These are phyloP conservation scores for Fraxinus ornus DNA, from an alignment of 305 asterid genomes.

Conservation along the genomic window DNA sequence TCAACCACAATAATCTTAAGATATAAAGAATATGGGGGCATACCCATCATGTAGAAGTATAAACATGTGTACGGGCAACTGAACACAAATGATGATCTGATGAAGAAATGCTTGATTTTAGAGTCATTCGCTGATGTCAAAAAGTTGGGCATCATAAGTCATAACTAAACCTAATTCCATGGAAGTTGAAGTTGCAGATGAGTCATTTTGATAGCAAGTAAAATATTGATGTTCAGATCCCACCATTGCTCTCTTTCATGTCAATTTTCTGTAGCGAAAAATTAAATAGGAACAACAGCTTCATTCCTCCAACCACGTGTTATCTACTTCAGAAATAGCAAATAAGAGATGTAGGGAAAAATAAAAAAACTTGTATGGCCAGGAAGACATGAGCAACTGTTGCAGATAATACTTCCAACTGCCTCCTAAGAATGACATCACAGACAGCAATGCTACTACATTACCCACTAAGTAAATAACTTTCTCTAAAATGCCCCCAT, in stretches of 20 bases:
- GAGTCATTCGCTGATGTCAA: neutral
- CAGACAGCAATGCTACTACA: neutral
- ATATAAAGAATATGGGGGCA: neutral
- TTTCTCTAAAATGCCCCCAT: neutral
- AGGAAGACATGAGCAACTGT: neutral
- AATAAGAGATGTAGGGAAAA: neutral
- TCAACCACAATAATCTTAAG: slow-evolving; percentile 5
- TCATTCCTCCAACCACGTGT: neutral
- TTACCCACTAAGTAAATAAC: neutral
- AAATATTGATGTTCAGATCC: neutral
- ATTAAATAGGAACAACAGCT: neutral
- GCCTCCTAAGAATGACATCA: neutral
- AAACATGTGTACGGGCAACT: neutral
- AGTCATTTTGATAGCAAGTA: neutral
- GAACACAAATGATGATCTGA: neutral
- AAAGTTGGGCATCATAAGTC: neutral
- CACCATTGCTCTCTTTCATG: slow-evolving; percentile 3
- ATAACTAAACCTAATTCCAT: slow-evolving; percentile 3
- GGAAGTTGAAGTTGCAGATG: neutral
- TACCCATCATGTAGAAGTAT: neutral
- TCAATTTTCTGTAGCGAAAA: neutral
- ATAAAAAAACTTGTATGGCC: neutral
- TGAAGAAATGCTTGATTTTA: neutral
- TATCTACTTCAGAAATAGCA: neutral
- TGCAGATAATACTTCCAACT: neutral